These are phyloP conservation scores for Nepenthes mirabilis DNA, from an alignment of 148 eudicot genomes.

Conservation along the genomic window DNA sequence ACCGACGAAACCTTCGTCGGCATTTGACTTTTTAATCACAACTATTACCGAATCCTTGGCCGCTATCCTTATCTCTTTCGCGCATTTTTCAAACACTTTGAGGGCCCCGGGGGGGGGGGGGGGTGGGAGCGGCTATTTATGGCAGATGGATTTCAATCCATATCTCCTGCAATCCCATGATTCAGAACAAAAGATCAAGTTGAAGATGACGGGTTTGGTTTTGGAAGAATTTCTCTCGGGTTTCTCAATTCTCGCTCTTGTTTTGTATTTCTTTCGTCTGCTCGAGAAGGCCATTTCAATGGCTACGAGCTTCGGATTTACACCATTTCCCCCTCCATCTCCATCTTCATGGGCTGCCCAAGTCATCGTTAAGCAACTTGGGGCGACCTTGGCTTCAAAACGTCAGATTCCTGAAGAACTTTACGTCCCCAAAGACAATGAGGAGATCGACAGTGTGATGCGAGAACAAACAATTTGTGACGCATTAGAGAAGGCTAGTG, in stretches of 20 bases:
- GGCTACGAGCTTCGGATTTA: not conserved
- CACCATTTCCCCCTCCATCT: slow-evolving; percentile 1
- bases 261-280: not conserved
- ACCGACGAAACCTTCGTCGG: too few relatives aligned
- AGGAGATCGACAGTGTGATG: not conserved
- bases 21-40: too few relatives aligned
- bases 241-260: not conserved
- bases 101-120: too few relatives aligned
- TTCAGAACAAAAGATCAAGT: not conserved
- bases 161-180: not conserved
- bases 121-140: not conserved
- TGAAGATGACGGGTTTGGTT: not conserved
- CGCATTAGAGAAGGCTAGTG: too few relatives aligned
- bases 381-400: slow-evolving; percentile 1
- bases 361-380: slow-evolving; percentile 12
- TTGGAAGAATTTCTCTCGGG: not conserved
- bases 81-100: not conserved
- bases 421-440: not conserved
- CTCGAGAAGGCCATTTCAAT: not conserved
- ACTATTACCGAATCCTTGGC: too few relatives aligned
- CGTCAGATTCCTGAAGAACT: not conserved
- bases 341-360: slow-evolving; percentile 7
- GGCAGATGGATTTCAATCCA: not conserved
- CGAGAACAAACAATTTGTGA: too few relatives aligned
- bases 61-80: not conserved